A percentile compares a stretch with the other conserved stretches of the same genome.
These are phyloP conservation scores for Coniosporium tulheliwenetii DNA, from an alignment of 2,329 filamentous ascomycete genomes.

Conservation along the genomic window DNA sequence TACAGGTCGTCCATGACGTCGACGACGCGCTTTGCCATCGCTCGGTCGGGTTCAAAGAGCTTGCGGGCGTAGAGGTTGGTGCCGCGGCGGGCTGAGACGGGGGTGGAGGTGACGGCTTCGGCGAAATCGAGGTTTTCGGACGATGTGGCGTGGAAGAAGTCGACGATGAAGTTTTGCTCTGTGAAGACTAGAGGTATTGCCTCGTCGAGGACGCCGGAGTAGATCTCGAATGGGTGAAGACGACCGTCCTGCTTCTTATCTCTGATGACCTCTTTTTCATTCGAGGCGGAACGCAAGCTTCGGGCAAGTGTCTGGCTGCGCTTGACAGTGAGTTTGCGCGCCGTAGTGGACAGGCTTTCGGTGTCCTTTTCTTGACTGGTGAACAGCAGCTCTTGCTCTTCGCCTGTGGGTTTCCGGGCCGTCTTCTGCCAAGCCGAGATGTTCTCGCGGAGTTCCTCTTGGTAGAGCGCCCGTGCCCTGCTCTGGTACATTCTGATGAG, in stretches of 20 bases:
- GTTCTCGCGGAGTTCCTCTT: slow-evolving; percentile 66
- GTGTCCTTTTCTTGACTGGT: slow-evolving; percentile 80
- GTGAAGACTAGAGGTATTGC: slow-evolving; percentile 70
- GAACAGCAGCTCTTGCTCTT: slow-evolving; percentile 77
- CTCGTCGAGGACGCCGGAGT: slow-evolving; percentile 66
- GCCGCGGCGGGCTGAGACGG: slow-evolving; percentile 52
- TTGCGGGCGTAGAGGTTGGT: slow-evolving; percentile 60
- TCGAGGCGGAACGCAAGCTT: slow-evolving; percentile 50
- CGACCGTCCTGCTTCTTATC: slow-evolving; percentile 50
- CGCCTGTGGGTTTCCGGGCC: slow-evolving; percentile 56
- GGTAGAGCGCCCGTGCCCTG: slow-evolving; percentile 61
- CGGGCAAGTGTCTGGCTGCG: slow-evolving; percentile 76
- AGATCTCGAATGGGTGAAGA: slow-evolving; percentile 65
- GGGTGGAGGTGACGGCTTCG: slow-evolving; percentile 53
- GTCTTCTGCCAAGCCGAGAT: slow-evolving; percentile 65
- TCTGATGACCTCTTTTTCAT: slow-evolving; percentile 39
- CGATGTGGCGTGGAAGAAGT: slow-evolving; percentile 91
- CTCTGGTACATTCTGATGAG: slow-evolving; percentile 69
- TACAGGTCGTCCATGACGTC: slow-evolving; percentile 83
- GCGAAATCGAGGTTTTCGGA: slow-evolving; percentile 68
- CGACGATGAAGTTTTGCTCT: slow-evolving; percentile 94
- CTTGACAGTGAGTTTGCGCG: slow-evolving; percentile 85
- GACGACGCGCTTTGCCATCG: slow-evolving; percentile 70
- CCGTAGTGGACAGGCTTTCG: slow-evolving; percentile 56
- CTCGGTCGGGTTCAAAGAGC: slow-evolving; percentile 76